phyloP scores from a whole-genome alignment of 106 monocot genomes.

The Phalaenopsis aphrodite region DNA sequence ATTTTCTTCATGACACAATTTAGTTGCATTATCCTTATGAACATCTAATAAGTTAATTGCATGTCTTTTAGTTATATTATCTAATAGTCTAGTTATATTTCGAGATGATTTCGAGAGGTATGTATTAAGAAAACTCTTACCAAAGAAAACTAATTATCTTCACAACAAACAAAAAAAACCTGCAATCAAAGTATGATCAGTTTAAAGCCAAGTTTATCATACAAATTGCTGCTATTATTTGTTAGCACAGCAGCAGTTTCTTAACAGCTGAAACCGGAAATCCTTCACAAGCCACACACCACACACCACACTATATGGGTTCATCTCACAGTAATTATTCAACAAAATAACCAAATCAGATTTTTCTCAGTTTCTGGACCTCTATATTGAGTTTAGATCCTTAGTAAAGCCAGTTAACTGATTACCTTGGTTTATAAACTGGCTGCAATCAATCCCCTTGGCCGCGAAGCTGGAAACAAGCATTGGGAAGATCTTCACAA shows the following conservation, averaged over 20 bases:
- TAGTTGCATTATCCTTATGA: too few relatives aligned
- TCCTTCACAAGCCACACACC: not conserved
- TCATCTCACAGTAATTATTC: conserved; percentile 1
- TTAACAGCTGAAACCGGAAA: not conserved
- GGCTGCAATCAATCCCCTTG: conserved; percentile 11
- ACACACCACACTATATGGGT: not conserved
- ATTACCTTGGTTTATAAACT: not conserved
- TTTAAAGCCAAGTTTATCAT: not conserved
- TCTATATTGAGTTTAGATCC: not conserved
- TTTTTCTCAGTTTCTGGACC: not conserved
- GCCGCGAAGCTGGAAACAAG: not conserved
- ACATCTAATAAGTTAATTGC: too few relatives aligned
- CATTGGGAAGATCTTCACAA: conserved; percentile 7
- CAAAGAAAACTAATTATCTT: too few relatives aligned
- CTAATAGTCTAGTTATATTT: too few relatives aligned
- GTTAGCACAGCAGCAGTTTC: not conserved
- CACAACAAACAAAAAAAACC: too few relatives aligned
- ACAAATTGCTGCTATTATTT: conserved; percentile 8
- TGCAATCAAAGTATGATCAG: too few relatives aligned
- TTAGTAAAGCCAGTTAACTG: not conserved
- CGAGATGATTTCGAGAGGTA: too few relatives aligned
- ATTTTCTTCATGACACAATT: too few relatives aligned
- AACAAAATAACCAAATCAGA: not conserved
- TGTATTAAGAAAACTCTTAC: too few relatives aligned
- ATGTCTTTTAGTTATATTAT: too few relatives aligned